Conservation (phyloP, 371 early-diverging fungal genomes). For the Mucor racemosus region DNA sequence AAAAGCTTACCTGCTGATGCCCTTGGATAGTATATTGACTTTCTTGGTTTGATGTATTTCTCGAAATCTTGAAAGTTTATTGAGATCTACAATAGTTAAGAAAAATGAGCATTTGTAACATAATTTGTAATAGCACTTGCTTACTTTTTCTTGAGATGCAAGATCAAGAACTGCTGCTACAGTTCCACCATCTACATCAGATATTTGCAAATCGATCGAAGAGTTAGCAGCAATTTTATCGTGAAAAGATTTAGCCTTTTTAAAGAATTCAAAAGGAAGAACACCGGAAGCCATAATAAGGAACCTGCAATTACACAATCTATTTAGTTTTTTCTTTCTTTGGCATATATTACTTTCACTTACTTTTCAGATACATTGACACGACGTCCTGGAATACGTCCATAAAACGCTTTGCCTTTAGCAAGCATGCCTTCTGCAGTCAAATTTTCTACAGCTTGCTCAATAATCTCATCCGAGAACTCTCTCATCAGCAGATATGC, state of each 20-base stretch:
- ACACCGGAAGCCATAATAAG: slow-evolving; percentile 12
- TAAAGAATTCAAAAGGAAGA: slow-evolving; percentile 11
- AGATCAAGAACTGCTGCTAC: slow-evolving; percentile 14
- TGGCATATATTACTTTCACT: background rate
- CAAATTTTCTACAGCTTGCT: slow-evolving; percentile 12
- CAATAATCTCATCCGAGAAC: slow-evolving; percentile 5
- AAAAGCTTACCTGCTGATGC: slow-evolving; percentile 18
- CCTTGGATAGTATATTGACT: slow-evolving; percentile 10
- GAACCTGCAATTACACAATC: slow-evolving; percentile 10
- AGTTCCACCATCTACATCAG: slow-evolving; percentile 6
- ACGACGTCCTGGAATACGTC: slow-evolving; percentile 27
- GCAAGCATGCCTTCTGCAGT: slow-evolving; percentile 14
- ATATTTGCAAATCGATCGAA: background rate
- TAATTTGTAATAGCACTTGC: background rate
- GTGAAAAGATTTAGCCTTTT: slow-evolving; percentile 6
- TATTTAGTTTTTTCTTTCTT: background rate
- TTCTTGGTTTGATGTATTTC: slow-evolving; percentile 7
- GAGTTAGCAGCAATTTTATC: background rate
- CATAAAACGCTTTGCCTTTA: slow-evolving; percentile 1
- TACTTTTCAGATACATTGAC: slow-evolving; percentile 30
- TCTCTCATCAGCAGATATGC: slow-evolving; percentile 10
- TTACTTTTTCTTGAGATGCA: slow-evolving; percentile 23
- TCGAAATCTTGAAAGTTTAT: slow-evolving; percentile 6
- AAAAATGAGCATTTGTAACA: background rate
- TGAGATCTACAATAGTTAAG: background rate